Percentiles rank a stretch among this genome's conserved stretches.
phyloP scores from a whole-genome alignment of 2,329 filamentous ascomycete genomes.

The Cytospora paraplurivora region DNA sequence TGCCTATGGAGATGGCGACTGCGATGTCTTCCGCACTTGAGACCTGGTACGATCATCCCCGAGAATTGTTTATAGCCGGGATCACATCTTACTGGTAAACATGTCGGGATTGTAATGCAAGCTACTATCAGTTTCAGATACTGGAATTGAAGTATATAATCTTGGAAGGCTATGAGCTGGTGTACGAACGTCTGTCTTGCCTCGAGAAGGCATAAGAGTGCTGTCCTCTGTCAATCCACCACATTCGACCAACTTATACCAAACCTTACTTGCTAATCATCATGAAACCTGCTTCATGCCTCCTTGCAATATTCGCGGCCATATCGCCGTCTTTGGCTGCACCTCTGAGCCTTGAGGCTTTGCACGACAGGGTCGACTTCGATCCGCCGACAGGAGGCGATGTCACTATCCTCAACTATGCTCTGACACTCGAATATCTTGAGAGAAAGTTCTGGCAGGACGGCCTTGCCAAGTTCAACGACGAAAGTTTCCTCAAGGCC shows the following conservation, averaged over 20 bases:
- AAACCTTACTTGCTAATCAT: background rate
- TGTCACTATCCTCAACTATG: constrained; percentile 48
- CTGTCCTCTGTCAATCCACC: background rate
- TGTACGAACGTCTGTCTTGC: background rate
- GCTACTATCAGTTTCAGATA: background rate
- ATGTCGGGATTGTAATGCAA: too few relatives aligned
- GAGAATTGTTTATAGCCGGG: too few relatives aligned
- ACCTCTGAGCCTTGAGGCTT: background rate
- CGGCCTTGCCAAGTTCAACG: constrained; percentile 58
- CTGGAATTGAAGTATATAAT: background rate
- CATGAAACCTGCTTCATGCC: constrained; percentile 9
- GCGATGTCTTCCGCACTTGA: too few relatives aligned
- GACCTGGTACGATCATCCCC: too few relatives aligned
- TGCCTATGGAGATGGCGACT: too few relatives aligned
- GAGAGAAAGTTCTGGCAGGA: constrained; percentile 66
- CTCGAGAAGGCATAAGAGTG: background rate
- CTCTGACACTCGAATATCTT: constrained; percentile 55
- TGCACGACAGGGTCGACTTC: constrained; percentile 27
- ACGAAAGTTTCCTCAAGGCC: constrained; percentile 9
- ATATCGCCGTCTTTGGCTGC: constrained; percentile 1
- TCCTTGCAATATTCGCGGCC: constrained; percentile 5
- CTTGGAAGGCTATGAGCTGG: background rate
- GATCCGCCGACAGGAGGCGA: constrained; percentile 31
- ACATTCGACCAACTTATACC: background rate
- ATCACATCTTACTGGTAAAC: too few relatives aligned